These are phyloP conservation scores for Fusarium sp. DNA, from an alignment of 2,329 filamentous ascomycete species.

Conservation along the genomic window DNA sequence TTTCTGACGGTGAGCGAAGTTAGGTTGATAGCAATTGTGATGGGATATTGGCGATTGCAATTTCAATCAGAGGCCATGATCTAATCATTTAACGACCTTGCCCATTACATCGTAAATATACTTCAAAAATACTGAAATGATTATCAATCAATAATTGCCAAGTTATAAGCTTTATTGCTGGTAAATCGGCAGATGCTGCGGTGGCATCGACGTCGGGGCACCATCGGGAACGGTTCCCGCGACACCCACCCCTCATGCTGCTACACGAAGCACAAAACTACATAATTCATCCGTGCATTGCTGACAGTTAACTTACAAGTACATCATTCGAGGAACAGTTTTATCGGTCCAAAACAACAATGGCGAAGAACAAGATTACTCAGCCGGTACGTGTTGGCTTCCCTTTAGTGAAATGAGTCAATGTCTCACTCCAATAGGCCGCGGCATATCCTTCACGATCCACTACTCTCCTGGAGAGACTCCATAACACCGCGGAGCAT, in stretches of 20 bases:
- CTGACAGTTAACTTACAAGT: background rate
- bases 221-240: background rate
- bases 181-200: background rate
- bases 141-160: background rate
- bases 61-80: background rate
- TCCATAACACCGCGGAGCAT: background rate
- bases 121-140: rapidly evolving
- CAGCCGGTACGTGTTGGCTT: background rate
- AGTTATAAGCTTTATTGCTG: background rate
- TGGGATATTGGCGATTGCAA: rapidly evolving
- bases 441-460: background rate
- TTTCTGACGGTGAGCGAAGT: background rate
- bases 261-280: background rate
- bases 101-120: background rate
- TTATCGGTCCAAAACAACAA: background rate
- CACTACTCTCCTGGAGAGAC: background rate
- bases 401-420: background rate
- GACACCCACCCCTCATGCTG: rapidly evolving
- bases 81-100: background rate
- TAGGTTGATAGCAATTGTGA: background rate
- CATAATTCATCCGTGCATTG: background rate
- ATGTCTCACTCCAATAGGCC: background rate
- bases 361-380: background rate
- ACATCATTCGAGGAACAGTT: background rate
- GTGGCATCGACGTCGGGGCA: background rate